Evolutionary conservation across 768 basidiomycete species (phyloP), one percentile per base, ranked within the genome.

Genomic region (Lactarius vividus): DNA sequence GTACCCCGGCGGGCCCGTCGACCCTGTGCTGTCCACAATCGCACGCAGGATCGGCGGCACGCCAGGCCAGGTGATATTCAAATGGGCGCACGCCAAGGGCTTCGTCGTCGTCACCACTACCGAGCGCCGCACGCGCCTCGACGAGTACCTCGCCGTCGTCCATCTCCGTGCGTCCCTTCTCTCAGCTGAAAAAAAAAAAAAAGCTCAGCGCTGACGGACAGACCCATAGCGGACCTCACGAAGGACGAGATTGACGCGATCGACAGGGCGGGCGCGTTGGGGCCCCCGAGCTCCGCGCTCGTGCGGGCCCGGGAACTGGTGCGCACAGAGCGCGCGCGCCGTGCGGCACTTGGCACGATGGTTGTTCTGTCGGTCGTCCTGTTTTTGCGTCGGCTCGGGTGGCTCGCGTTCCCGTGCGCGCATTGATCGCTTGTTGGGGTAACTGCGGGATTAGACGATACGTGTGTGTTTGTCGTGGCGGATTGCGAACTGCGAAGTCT

Each of bases 71-170:
- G 84, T 90, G 40, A 76, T 92, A 28, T 82, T 92, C 59, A 76
- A 82, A 1, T 92, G 91, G 90, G 85, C 85, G 2, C 82, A 79
- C 70, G 80, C 82, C 35, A 92, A 92, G 72, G 85, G 85, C 35
- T 83, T 79, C 2, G 83, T 85, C 7, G 83, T 89, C 58, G 86
- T 90, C 66, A 91, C 88, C 86, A 35, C 62, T 18, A 39, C 56
- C 11, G 42, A 31, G 35, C 52, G 23, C 2, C 65, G 15, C 15
- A 23, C 31, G 15, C 59, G 37, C 53, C 31, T 49, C 46, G 40
- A 49, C 49, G 60, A 61, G 37, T 49, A n/a, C 49, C 39, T 64
- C 28, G 37, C 31, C 42, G 57, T 20, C 53, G 39, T 40, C 56
- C 35, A 62, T 40, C 42, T 73, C 62, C 66, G 71, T 66, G 39